Evolutionary conservation across 1,139 yeast species (phyloP).

Genomic region (Suhomyces guaymorum): DNA sequence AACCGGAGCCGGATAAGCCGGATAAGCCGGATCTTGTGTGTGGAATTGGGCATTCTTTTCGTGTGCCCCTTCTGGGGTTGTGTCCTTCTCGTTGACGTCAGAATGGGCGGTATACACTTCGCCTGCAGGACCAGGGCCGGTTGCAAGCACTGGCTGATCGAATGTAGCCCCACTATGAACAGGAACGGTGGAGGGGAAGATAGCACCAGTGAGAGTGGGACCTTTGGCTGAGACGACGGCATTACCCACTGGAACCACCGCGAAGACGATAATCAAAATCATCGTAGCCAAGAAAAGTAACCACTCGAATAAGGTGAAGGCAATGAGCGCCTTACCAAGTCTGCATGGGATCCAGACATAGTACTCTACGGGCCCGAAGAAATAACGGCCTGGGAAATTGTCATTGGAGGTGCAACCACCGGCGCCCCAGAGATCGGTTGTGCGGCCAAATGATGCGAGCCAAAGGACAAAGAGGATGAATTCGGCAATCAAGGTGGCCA

Average conservation of each 20-base stretch:
- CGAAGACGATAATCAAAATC: conserved; percentile 22
- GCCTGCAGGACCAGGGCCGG: background rate
- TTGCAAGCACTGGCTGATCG: background rate
- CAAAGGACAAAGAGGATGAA: conserved; percentile 20
- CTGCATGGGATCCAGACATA: conserved; percentile 21
- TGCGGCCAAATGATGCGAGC: conserved; percentile 21
- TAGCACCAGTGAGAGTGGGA: conserved; percentile 5
- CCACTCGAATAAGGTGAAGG: conserved; percentile 34
- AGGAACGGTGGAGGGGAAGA: conserved; percentile 3
- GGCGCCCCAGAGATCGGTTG: conserved; percentile 29
- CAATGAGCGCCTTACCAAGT: conserved; percentile 30
- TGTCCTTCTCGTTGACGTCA: background rate
- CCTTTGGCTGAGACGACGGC: conserved; percentile 1
- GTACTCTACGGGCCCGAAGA: background rate
- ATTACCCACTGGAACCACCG: conserved; percentile 22
- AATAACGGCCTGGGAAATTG: conserved; percentile 23
- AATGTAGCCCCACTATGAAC: conserved; percentile 1
- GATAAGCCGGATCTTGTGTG: too few relatives aligned
- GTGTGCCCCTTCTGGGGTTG: too few relatives aligned
- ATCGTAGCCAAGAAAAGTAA: conserved; percentile 26
- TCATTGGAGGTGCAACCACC: too few relatives aligned
- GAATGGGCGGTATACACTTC: background rate
- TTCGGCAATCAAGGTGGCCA: conserved; percentile 24
- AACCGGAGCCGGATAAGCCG: too few relatives aligned
- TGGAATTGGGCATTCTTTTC: too few relatives aligned